Percentiles rank a stretch among this genome's conserved stretches.
phyloP scores from a whole-genome alignment of 495 filamentous ascomycete species.

The Daldinia grandis region DNA sequence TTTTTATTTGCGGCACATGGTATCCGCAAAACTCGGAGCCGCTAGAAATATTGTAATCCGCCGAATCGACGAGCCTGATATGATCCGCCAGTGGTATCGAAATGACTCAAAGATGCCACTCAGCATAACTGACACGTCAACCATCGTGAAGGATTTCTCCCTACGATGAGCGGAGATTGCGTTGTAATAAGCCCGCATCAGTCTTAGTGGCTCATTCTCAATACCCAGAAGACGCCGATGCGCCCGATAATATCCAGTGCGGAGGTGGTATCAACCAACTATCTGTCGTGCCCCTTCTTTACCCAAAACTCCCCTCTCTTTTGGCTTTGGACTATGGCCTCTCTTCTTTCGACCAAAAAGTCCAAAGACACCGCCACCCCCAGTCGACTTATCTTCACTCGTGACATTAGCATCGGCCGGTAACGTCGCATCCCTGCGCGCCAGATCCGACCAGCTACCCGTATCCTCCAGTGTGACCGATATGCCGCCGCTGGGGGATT shows the following conservation, averaged over 20 bases:
- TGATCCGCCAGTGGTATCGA: constrained; percentile 6
- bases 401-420: constrained; percentile 67
- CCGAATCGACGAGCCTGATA: constrained; percentile 15
- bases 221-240: constrained; percentile 16
- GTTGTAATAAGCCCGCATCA: constrained; percentile 2
- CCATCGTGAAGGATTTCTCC: constrained; percentile 11
- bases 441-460: constrained; percentile 89
- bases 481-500: constrained; percentile 82
- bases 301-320: constrained; percentile 90
- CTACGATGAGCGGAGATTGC: constrained; percentile 19
- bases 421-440: constrained; percentile 81
- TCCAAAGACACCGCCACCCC: constrained; percentile 79
- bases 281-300: constrained; percentile 91
- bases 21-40: constrained; percentile 1
- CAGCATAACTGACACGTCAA: not conserved
- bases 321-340: constrained; percentile 90
- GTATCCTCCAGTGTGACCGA: constrained; percentile 89
- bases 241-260: constrained; percentile 14
- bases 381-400: constrained; percentile 55
- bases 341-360: constrained; percentile 89
- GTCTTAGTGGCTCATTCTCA: not conserved
- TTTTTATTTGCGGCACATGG: not conserved
- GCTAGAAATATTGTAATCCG: constrained; percentile 14
- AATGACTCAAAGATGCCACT: not conserved
- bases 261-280: constrained; percentile 53